Base-by-base conservation (phyloP, 73 alveolate genomes). In the Urostyla sp. region DNA sequence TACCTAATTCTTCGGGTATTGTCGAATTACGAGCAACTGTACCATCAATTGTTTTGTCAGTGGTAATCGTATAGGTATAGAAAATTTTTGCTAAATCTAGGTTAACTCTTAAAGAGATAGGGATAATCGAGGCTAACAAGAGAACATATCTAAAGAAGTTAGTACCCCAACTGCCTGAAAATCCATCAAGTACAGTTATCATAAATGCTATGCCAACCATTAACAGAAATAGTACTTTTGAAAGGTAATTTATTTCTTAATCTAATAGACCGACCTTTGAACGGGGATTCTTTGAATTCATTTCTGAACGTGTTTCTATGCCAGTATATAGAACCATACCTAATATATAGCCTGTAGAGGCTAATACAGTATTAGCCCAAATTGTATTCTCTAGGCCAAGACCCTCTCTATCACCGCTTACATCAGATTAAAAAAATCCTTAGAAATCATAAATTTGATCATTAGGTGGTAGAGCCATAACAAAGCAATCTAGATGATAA, bases 251-350 rank as follows among this genome's bases (percentile, higher is more conserved):
- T n/a, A 95, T 75, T 87, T 94, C 99, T 36, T 72, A 75, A 49
- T 89, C 99, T 18, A 90, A 56, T 38, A 80, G 73, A 15, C 97
- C 97, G 5, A 87, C 67, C 72, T 91, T 91, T 5, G 88, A 76
- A 53, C 81, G 60, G 5, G 97, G 94, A 38, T 57, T 32, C 61
- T 72, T 63, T 0, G 91, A 75, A 61, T 91, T 91, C 94, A 87
- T 87, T 50, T 83, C 60, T 8, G 97, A 92, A 75, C 97, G 80
- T 34, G 98, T 95, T 60, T 95, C 98, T 77, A 72, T 90, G 15
- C 99, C 99, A 35, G 97, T 92, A 77, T 93, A 92, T 11, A 91
- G 75, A 21, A 95, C 98, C 77, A 91, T 43, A 0, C 99, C 99
- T 26, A 72, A 51, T 10, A 95, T 90, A 21, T 44, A 82, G 32